These are phyloP conservation scores for Hypoxylon intermedium DNA, from an alignment of 495 filamentous ascomycete species.

Conservation along the genomic window DNA sequence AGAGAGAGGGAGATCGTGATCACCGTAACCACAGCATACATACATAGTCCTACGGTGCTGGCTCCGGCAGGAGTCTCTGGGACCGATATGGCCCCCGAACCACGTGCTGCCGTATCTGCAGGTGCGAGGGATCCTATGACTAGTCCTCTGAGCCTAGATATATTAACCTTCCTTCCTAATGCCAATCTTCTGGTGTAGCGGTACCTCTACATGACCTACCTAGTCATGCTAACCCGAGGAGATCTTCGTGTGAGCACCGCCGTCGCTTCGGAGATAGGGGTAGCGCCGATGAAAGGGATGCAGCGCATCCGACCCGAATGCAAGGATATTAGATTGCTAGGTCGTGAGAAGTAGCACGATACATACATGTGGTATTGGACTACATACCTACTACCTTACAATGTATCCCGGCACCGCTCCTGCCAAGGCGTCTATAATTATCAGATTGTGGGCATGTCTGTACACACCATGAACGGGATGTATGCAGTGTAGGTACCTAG, in stretches of 20 bases:
- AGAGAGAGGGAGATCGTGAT: no score
- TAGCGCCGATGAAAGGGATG: conserved; percentile 14
- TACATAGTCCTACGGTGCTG: neutral
- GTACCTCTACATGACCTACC: no score
- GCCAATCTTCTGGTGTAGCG: no score
- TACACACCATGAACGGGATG: neutral
- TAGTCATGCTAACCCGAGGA: no score
- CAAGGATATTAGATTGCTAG: conserved; percentile 1
- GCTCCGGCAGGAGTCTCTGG: neutral
- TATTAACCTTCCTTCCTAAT: neutral
- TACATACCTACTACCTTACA: neutral
- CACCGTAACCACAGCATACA: no score
- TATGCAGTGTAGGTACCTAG: no score
- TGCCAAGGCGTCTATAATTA: neutral
- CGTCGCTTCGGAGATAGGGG: conserved; percentile 15
- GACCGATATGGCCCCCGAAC: neutral
- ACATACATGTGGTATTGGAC: neutral
- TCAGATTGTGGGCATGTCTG: neutral
- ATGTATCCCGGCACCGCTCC: neutral
- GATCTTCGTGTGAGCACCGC: no score
- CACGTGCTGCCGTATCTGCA: conserved; percentile 6
- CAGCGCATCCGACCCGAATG: neutral
- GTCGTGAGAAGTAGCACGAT: neutral
- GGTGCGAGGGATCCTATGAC: conserved; percentile 4
- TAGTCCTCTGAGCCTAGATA: conserved; percentile 1